Evolutionary conservation across 495 filamentous ascomycete genomes (phyloP).

Genomic region (Alectoria sarmentosa): DNA sequence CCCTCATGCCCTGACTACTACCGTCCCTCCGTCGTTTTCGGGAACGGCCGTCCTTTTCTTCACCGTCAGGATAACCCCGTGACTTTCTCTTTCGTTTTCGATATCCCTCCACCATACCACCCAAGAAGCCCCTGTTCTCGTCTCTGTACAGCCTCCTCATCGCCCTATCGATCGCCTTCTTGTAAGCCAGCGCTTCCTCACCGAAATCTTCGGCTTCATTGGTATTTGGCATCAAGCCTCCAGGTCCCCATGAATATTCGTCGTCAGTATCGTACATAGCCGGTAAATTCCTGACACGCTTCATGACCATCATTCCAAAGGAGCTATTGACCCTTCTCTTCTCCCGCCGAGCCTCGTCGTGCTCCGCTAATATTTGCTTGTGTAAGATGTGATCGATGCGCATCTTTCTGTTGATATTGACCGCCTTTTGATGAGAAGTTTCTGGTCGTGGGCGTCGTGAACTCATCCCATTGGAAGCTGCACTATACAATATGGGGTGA

Average conservation of each 20-base stretch:
- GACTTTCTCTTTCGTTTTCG: constrained; percentile 29
- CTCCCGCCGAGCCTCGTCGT: constrained; percentile 53
- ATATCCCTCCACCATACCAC: constrained; percentile 29
- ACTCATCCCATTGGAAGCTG: constrained; percentile 26
- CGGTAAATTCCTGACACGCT: constrained; percentile 56
- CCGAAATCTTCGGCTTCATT: constrained; percentile 68
- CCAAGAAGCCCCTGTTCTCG: constrained; percentile 16
- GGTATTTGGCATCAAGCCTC: constrained; percentile 61
- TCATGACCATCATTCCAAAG: constrained; percentile 59
- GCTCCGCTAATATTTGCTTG: constrained; percentile 58
- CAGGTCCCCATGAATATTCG: constrained; percentile 56
- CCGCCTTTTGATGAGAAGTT: constrained; percentile 87
- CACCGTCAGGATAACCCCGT: constrained; percentile 23
- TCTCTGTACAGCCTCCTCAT: constrained; percentile 58
- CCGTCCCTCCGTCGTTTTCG: constrained; percentile 8
- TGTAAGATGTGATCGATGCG: constrained; percentile 82
- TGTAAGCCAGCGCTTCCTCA: constrained; percentile 65
- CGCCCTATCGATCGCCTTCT: constrained; percentile 63
- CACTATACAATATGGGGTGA: constrained; percentile 44
- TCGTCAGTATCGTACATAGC: constrained; percentile 78
- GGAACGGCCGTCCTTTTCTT: constrained; percentile 27
- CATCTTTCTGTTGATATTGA: constrained; percentile 81
- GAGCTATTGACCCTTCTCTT: constrained; percentile 54
- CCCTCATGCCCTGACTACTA: constrained; percentile 17
- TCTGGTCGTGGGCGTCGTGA: constrained; percentile 68